phyloP scores from a whole-genome alignment of 768 basidiomycete genomes.

The Polyporus arcularius region DNA sequence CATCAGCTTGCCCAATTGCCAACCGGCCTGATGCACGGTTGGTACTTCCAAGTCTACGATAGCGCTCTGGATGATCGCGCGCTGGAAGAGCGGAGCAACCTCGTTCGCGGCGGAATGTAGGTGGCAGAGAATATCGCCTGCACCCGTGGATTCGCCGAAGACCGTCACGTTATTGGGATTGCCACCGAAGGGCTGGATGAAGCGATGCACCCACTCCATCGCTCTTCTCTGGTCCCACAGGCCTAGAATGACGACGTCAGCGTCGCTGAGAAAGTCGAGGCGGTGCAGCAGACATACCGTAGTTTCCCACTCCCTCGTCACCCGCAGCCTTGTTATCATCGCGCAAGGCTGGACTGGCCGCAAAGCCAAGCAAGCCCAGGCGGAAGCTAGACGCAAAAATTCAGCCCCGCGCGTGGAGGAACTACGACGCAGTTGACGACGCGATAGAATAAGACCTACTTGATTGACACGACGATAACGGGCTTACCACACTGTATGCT shows the following conservation, averaged over 20 bases:
- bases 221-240: slow-evolving; percentile 42
- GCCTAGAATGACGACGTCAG: slow-evolving; percentile 19
- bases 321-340: slow-evolving; percentile 68
- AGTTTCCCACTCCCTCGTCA: slow-evolving; percentile 77
- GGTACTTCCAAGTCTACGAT: slow-evolving; percentile 64
- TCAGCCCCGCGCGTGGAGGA: slow-evolving; percentile 17
- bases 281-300: slow-evolving; percentile 47
- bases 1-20: slow-evolving; percentile 67
- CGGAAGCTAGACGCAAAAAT: slow-evolving; percentile 55
- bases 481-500: slow-evolving; percentile 65
- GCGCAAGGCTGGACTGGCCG: slow-evolving; percentile 62
- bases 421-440: neutral
- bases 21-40: slow-evolving; percentile 59
- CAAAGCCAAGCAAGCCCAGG: slow-evolving; percentile 74
- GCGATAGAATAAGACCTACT: slow-evolving; percentile 47
- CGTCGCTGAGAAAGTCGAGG: neutral
- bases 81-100: slow-evolving; percentile 61
- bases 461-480: slow-evolving; percentile 71
- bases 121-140: slow-evolving; percentile 37
- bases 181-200: slow-evolving; percentile 55
- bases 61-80: slow-evolving; percentile 76
- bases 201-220: slow-evolving; percentile 53
- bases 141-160: slow-evolving; percentile 36
- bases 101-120: slow-evolving; percentile 66
- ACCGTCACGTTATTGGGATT: slow-evolving; percentile 40